phyloP scores from a whole-genome alignment of 495 filamentous ascomycete genomes.

The Chaetomidium leptoderma region DNA sequence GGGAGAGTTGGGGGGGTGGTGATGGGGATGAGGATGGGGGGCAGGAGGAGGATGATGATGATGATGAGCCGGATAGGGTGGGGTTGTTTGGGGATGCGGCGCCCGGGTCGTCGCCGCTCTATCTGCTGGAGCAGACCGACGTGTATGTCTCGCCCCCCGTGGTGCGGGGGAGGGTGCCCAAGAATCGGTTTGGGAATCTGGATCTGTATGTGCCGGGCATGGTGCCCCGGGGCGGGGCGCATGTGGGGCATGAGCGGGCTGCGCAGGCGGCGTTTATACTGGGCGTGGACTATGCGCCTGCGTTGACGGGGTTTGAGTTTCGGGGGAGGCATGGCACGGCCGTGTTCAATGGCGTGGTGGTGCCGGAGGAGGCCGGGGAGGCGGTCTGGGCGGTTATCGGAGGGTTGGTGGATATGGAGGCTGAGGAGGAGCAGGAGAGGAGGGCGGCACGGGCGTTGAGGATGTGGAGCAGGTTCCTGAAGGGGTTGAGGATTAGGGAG shows the following conservation, averaged over 20 bases:
- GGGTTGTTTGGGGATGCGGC: constrained; percentile 37
- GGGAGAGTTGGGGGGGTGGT: constrained; percentile 20
- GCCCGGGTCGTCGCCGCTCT: constrained; percentile 53
- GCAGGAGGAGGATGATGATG: constrained; percentile 36
- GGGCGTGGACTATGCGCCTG: constrained; percentile 81
- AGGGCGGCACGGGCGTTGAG: constrained; percentile 56
- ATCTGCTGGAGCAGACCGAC: constrained; percentile 70
- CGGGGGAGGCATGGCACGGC: constrained; percentile 77
- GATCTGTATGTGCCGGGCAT: constrained; percentile 91
- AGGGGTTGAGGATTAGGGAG: constrained; percentile 71
- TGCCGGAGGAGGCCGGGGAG: constrained; percentile 65
- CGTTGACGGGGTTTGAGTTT: constrained; percentile 87
- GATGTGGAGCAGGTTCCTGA: constrained; percentile 72
- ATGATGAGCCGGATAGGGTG: constrained; percentile 27
- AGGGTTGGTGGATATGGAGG: constrained; percentile 59
- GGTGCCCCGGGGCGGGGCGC: constrained; percentile 76
- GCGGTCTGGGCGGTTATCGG: constrained; percentile 64
- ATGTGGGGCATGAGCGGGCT: constrained; percentile 60
- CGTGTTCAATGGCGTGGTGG: constrained; percentile 67
- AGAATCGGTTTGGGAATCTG: constrained; percentile 83
- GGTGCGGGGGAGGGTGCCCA: constrained; percentile 67
- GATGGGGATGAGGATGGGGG: constrained; percentile 35
- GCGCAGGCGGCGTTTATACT: constrained; percentile 68
- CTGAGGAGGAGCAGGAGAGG: constrained; percentile 52
- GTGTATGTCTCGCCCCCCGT: constrained; percentile 73